These are phyloP conservation scores for Conoideocrella luteorostrata DNA, from an alignment of 2,329 filamentous ascomycete species.

Conservation along the genomic window DNA sequence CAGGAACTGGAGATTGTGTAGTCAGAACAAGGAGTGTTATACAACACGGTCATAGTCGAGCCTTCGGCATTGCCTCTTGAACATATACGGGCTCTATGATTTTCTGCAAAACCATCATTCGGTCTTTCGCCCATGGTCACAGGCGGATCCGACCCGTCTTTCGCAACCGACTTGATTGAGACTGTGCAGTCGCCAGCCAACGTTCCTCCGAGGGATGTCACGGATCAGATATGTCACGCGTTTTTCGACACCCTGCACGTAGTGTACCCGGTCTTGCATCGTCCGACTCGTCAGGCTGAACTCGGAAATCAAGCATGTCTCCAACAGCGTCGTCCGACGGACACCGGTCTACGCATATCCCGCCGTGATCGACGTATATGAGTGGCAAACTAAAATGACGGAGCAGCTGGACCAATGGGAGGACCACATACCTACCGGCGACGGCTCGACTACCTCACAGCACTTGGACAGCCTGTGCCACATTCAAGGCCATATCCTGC, in stretches of 20 bases:
- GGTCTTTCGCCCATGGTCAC: neutral
- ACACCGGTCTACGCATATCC: constrained; percentile 43
- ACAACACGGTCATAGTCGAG: too few species aligned
- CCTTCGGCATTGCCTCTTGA: too few species aligned
- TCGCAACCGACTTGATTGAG: constrained; percentile 21
- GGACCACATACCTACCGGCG: constrained; percentile 24
- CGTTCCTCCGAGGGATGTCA: constrained; percentile 26
- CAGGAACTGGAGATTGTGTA: too few species aligned
- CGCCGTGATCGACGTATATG: constrained; percentile 33
- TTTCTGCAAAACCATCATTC: too few species aligned
- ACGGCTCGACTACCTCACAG: constrained; percentile 9
- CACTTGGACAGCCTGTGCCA: constrained; percentile 31
- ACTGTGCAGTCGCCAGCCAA: constrained; percentile 25
- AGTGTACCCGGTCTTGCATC: constrained; percentile 44
- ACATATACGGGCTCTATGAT: too few species aligned
- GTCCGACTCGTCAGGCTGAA: constrained; percentile 38
- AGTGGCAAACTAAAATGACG: constrained; percentile 40
- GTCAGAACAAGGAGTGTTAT: too few species aligned
- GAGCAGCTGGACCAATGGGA: constrained; percentile 34
- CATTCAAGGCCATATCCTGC: constrained; percentile 40
- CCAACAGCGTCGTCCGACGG: constrained; percentile 44
- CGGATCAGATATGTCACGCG: constrained; percentile 33
- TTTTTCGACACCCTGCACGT: constrained; percentile 44
- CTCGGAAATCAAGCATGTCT: constrained; percentile 52
- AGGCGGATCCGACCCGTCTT: neutral